Base-by-base conservation (phyloP, 1,284 basidiomycete genomes). In the Anthracocystis walkeri region DNA sequence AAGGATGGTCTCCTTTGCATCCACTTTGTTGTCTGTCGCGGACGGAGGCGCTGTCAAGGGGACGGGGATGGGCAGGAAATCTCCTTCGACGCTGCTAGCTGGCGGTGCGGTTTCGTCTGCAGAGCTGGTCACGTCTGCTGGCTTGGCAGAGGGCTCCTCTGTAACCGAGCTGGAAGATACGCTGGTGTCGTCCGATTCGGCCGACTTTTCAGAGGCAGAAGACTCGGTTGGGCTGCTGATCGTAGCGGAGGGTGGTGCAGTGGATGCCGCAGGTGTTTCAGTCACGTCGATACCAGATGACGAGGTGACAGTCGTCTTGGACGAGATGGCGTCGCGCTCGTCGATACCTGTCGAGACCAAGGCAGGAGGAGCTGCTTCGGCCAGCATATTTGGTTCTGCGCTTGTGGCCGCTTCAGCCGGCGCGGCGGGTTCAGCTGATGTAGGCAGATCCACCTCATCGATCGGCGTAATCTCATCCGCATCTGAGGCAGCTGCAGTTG, bases 281-380 rank as follows among this genome's bases (percentile, higher is more conserved):
- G 52, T 35, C 18, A 63, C 59, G 25, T 72, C 62, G 31, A 62
- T 59, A 12, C 73, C 73, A 12, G 73, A 75, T 7, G 57, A 64
- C 10, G 67, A 65, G 21, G 64, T 75, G 58, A 75, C 73, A 2
- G 64, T 65, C 4, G 70, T 73, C 42, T 67, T 66, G n/a, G 62
- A 57, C 14, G 57, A n/a, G 10, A 50, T 14, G 2, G 38, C 49
- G n/a, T 72, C 65, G 4, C 48, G 56, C 14, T 68, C 64, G 16
- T 71, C 68, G 27, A 71, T 68, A 4, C 74, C 74, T 4, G 74
- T 76, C 38, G 68, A 71, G n/a, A 72, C 56, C 5, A 76, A 56
- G 21, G 74, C 74, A 7, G 74, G 68, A 20, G 74, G 74, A 0
- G 61, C 68, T 18, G 74, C 74, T 20, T 76, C 74, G 12, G 74